These are phyloP conservation scores for Dipteronia sinensis DNA, from an alignment of 345 rosid species.

Conservation along the genomic window DNA sequence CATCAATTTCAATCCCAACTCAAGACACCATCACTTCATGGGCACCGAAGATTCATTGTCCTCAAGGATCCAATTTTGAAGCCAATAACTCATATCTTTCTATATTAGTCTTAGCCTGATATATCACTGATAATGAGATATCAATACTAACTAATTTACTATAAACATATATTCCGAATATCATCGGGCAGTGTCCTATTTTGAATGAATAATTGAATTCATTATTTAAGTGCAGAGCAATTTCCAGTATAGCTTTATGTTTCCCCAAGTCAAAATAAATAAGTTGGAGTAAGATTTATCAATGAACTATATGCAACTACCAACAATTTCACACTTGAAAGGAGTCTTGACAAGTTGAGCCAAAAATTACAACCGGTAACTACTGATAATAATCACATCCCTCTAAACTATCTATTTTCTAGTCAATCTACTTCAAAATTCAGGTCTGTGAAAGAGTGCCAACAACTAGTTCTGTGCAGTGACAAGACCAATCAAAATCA, in stretches of 20 bases:
- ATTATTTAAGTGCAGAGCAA: background rate
- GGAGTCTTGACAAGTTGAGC: background rate
- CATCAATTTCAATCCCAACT: background rate
- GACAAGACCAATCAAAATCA: background rate
- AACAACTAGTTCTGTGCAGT: background rate
- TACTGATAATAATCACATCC: background rate
- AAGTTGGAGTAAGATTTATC: no score
- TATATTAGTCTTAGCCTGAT: background rate
- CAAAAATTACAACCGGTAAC: background rate
- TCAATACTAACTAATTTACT: background rate
- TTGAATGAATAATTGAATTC: background rate
- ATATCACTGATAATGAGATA: background rate
- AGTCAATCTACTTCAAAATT: background rate
- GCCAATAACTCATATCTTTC: background rate
- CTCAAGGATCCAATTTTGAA: background rate
- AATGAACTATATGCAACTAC: conserved; percentile 5
- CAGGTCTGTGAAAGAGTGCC: background rate
- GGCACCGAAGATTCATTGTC: background rate
- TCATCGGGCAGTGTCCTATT: background rate
- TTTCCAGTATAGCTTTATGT: background rate
- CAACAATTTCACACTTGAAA: background rate
- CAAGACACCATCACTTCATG: background rate
- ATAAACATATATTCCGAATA: background rate
- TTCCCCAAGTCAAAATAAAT: no score
- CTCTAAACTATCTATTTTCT: background rate